phyloP scores from a whole-genome alignment of 2,329 filamentous ascomycete species.

The Samsoniella hepiali region DNA sequence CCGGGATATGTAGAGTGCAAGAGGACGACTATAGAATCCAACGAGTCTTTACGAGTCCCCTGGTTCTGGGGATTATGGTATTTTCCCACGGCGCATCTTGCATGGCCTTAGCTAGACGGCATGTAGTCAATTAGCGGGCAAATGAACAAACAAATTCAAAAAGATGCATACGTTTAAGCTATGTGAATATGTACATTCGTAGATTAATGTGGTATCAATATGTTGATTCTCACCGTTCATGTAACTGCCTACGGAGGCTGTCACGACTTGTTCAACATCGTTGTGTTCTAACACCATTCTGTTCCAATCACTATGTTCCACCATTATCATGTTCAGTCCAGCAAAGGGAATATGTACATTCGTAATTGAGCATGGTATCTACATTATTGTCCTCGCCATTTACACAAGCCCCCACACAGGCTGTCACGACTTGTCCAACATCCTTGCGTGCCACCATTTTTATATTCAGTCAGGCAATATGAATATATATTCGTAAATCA shows the following conservation, averaged over 20 bases:
- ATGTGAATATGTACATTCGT: background rate
- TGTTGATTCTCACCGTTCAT: too few relatives aligned
- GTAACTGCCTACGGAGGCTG: too few relatives aligned
- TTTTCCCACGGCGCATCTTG: constrained; percentile 18
- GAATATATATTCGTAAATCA: background rate
- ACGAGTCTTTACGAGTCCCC: background rate
- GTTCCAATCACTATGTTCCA: too few relatives aligned
- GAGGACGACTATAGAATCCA: constrained; percentile 9
- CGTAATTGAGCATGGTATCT: background rate
- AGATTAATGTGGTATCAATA: too few relatives aligned
- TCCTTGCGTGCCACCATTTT: constrained; percentile 25
- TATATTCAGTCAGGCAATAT: background rate
- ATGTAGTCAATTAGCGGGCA: constrained; percentile 15
- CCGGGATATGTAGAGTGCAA: constrained; percentile 12
- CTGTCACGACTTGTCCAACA: too few relatives aligned
- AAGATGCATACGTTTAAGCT: background rate
- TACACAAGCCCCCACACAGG: too few relatives aligned
- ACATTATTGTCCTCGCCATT: background rate
- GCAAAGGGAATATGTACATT: too few relatives aligned
- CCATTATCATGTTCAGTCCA: too few relatives aligned
- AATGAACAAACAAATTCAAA: constrained; percentile 15
- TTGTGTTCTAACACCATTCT: too few relatives aligned
- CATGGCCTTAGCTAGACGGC: constrained; percentile 18
- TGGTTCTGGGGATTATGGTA: constrained; percentile 3
- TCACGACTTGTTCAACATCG: too few relatives aligned